Evolutionary conservation across 305 asterid species (phyloP), one percentile per base, ranked within the genome.

Genomic region (Euphrasia arctica): DNA sequence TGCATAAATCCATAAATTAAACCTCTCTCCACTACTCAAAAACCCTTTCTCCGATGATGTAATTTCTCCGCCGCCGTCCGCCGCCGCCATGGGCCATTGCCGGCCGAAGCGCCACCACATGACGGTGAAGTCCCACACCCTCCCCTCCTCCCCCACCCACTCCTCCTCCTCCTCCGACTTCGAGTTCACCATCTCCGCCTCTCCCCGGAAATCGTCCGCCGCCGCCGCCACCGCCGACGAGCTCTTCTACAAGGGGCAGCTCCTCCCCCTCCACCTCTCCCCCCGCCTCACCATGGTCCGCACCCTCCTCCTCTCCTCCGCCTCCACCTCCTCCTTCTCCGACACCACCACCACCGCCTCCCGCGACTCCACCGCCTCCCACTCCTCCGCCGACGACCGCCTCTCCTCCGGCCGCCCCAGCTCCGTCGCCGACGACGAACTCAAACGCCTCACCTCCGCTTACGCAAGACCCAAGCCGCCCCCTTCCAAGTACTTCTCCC

Each of bases 201-300:
- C 95, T 58, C 95, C 95, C 0, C 72, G 86, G 22, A 84, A 85
- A 48, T 74, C 85, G 76, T 64, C 86, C 64, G 70, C 84, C 74
- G 80, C 85, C 78, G 62, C 85, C 78, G 62, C 86, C 63, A 69
- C 85, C 78, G 60, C 86, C 64, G 70, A 90, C 85, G 96, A 90
- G 60, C 95, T 90, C 69, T 90, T 90, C 83, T 87, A 90, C 85
- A 90, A 90, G 48, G 97, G 97, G 3, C 91, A 90, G 47, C 83
- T 90, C 80, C 81, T 87, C 57, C 97, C 97, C 15, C 94, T 90
- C 72, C 97, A 87, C 80, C 89, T 77, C 75, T 80, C 94, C 45
- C 85, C 90, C 2, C 87, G 97, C 18, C 83, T 84, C 70, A 88
- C 97, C 74, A 86, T 88, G 95, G 94, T 91, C 47, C 83, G 97